Evolutionary conservation across 1,139 yeast genomes (phyloP), one percentile per base, ranked within the genome.

Genomic region (Geotrichum aggregatum): DNA sequence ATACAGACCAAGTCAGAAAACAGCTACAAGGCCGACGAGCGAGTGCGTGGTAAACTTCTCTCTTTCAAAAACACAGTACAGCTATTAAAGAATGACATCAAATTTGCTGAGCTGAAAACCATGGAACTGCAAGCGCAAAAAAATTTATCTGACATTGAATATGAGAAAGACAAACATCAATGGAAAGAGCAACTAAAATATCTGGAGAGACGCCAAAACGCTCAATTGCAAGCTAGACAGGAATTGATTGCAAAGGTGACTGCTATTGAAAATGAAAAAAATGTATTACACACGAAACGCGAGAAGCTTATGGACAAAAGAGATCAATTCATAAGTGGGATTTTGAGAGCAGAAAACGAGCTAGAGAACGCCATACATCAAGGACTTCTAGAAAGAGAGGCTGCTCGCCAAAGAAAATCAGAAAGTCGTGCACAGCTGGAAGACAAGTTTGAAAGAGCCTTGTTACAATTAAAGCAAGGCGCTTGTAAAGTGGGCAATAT

Each of bases 21-120:
- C 10, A 63, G 63, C 14, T 70, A 64, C 50, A 69, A 68, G 44
- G 66, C 66, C 19, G 72, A 69, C 44, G 70, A 66, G 53, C 59
- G 71, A 13, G 62, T 61, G 34, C 59, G 64, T 35, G 59, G 71
- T 28, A 65, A 66, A 49, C 64, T 67, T 7, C 58, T 63, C 16
- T 66, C 71, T 10, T 56, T 69, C 24, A 61, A 66, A 19, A 70
- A 65, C 35, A 48, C 61, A n/a, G 69, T 66, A 4, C 62, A 67
- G n/a, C 67, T 66, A 39, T 57, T 64, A 26, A 70, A 69, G 48
- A 66, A 64, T 8, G 72, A 68, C 38, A 65, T 66, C 38, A 62
- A 59, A 38, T 18, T 35, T 14, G 43, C 48, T 35, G 31, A 58
- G 24, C 61, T 60, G 56, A 56, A 58, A 42, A 47, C 50, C 11